phyloP scores from a whole-genome alignment of 805 yeast genomes.

The Saccharomyces kudriavzevii region DNA sequence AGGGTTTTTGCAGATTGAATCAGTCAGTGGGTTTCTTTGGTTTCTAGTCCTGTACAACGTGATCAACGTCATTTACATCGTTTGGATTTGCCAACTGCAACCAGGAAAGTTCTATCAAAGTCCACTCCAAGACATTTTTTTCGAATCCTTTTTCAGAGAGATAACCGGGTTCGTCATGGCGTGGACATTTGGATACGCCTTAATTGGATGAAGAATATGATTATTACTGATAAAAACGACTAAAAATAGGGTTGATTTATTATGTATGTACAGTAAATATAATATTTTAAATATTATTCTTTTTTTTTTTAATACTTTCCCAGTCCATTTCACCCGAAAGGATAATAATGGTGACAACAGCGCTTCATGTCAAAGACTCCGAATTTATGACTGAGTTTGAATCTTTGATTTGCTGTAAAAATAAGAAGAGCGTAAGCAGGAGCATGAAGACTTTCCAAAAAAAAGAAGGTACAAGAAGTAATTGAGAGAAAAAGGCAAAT shows the following conservation, averaged over 20 bases:
- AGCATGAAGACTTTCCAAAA: background rate
- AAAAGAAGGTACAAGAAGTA: slow-evolving; percentile 2
- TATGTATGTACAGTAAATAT: slow-evolving; percentile 2
- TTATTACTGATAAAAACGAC: background rate
- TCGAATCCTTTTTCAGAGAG: slow-evolving; percentile 40
- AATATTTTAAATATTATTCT: background rate
- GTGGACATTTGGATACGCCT: slow-evolving; percentile 49
- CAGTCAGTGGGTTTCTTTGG: slow-evolving; percentile 40
- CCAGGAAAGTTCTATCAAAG: slow-evolving; percentile 34
- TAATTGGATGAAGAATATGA: slow-evolving; percentile 29
- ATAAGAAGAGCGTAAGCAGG: background rate
- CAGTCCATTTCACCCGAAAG: background rate
- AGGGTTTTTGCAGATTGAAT: slow-evolving; percentile 46
- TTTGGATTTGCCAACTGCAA: slow-evolving; percentile 29
- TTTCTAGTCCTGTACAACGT: slow-evolving; percentile 33
- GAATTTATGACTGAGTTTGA: background rate
- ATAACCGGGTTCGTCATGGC: slow-evolving; percentile 47
- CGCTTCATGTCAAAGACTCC: background rate
- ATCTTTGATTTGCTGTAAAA: background rate
- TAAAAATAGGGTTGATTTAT: background rate
- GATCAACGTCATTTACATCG: slow-evolving; percentile 29
- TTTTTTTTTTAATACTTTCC: background rate
- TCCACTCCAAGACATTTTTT: slow-evolving; percentile 35
- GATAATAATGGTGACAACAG: background rate
- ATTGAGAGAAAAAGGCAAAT: background rate